phyloP scores from a whole-genome alignment of 768 basidiomycete species.

The Leucogyrophana mollusca region DNA sequence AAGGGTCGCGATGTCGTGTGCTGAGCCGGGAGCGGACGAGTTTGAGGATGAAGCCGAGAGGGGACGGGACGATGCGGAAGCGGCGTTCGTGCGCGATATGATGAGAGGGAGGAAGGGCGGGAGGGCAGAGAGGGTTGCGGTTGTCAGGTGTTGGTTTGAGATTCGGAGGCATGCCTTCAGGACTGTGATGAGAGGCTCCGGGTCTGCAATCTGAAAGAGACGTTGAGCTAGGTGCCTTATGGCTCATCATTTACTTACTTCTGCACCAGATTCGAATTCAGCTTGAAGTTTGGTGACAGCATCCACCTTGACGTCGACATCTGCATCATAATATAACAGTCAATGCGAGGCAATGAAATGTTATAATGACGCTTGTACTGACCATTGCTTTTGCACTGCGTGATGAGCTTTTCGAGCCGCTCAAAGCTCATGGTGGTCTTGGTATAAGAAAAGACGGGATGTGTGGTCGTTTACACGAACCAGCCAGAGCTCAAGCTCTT shows the following conservation, averaged over 20 bases:
- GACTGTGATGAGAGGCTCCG: slow-evolving; percentile 64
- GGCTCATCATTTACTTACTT: slow-evolving; percentile 45
- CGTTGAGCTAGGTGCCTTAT: background rate
- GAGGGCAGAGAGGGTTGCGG: slow-evolving; percentile 71
- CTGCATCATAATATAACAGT: slow-evolving; percentile 34
- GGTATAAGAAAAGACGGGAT: slow-evolving; percentile 6
- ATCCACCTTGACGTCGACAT: slow-evolving; percentile 80
- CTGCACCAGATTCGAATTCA: slow-evolving; percentile 67
- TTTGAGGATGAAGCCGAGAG: slow-evolving; percentile 56
- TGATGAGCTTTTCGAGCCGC: slow-evolving; percentile 58
- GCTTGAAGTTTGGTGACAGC: slow-evolving; percentile 76
- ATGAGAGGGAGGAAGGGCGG: slow-evolving; percentile 66
- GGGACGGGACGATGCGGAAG: slow-evolving; percentile 27
- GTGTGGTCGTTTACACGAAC: too few relatives aligned
- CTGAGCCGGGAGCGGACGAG: slow-evolving; percentile 41
- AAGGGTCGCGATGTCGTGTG: slow-evolving; percentile 54
- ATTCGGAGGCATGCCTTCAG: slow-evolving; percentile 77
- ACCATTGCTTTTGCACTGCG: slow-evolving; percentile 69
- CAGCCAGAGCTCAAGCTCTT: background rate
- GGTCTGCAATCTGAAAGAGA: slow-evolving; percentile 59
- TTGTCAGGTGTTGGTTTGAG: slow-evolving; percentile 78
- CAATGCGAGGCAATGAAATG: slow-evolving; percentile 7
- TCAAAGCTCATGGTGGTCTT: slow-evolving; percentile 52
- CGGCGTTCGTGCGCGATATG: slow-evolving; percentile 38
- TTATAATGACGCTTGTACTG: slow-evolving; percentile 17